Conservation (phyloP, 1,284 basidiomycete species). For the Papiliotrema terrestris region DNA sequence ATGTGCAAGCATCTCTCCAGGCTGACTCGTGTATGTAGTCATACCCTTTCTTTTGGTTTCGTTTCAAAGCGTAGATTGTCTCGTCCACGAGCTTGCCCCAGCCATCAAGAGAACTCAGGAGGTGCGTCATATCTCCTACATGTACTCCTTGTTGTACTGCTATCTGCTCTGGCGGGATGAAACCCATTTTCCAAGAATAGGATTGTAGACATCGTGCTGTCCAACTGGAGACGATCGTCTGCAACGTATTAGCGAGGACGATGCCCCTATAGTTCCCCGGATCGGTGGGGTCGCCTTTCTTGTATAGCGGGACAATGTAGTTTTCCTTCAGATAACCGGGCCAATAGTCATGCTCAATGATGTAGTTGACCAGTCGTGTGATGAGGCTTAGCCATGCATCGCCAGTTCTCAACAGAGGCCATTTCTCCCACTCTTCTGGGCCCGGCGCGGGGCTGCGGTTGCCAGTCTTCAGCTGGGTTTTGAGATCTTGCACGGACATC, state of each 20-base stretch:
- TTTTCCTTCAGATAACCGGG: slow-evolving; percentile 29
- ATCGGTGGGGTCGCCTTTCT: slow-evolving; percentile 24
- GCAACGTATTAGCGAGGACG: slow-evolving; percentile 25
- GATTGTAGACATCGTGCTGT: slow-evolving; percentile 15
- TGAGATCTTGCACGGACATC: slow-evolving; percentile 3
- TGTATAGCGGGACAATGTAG: slow-evolving; percentile 39
- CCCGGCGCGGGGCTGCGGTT: slow-evolving; percentile 28
- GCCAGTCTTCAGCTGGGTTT: slow-evolving; percentile 17
- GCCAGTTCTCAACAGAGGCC: slow-evolving; percentile 30
- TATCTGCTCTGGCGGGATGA: slow-evolving; percentile 39
- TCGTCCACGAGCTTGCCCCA: slow-evolving; percentile 22
- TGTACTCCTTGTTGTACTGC: slow-evolving; percentile 44
- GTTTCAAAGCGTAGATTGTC: slow-evolving; percentile 1
- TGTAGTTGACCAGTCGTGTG: slow-evolving; percentile 36
- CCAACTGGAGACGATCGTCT: neutral
- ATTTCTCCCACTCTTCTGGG: slow-evolving; percentile 41
- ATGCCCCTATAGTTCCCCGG: slow-evolving; percentile 41
- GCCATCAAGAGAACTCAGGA: slow-evolving; percentile 27
- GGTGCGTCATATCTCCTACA: slow-evolving; percentile 34
- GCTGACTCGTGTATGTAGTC: slow-evolving; percentile 39
- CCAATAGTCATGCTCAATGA: slow-evolving; percentile 27
- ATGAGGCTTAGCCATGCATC: slow-evolving; percentile 29
- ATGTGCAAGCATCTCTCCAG: slow-evolving; percentile 42
- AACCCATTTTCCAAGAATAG: slow-evolving; percentile 17
- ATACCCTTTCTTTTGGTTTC: slow-evolving; percentile 19